Evolutionary conservation across 164 flowering plant species (phyloP).

Genomic region (Taxillus chinensis): DNA sequence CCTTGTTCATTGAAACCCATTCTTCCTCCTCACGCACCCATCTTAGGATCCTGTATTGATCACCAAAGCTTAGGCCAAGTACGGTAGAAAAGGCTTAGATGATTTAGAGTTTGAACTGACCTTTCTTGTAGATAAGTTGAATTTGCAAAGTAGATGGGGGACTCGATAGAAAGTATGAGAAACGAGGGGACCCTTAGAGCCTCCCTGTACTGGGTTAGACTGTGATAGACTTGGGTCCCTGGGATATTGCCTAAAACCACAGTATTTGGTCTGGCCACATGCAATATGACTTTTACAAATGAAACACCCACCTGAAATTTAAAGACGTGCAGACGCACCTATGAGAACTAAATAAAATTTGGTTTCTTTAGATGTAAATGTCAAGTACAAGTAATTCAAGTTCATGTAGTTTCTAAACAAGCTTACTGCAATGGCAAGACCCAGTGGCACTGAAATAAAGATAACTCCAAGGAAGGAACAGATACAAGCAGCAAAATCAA

Average conservation of each 20-base stretch:
- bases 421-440: slow-evolving; percentile 60
- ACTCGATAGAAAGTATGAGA: slow-evolving; percentile 68
- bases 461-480: slow-evolving; percentile 69
- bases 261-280: slow-evolving; percentile 85
- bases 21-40: slow-evolving; percentile 91
- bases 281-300: slow-evolving; percentile 72
- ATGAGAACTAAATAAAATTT: too few relatives aligned
- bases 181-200: slow-evolving; percentile 59
- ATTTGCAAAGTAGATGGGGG: slow-evolving; percentile 91
- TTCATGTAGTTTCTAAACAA: not conserved
- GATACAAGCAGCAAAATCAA: slow-evolving; percentile 54
- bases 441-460: slow-evolving; percentile 59
- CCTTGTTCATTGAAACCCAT: slow-evolving; percentile 41
- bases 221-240: slow-evolving; percentile 66
- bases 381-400: not conserved
- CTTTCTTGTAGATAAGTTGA: slow-evolving; percentile 87
- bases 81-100: not conserved
- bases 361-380: too few relatives aligned
- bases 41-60: slow-evolving; percentile 52
- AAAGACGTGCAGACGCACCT: not conserved
- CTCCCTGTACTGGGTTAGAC: slow-evolving; percentile 42
- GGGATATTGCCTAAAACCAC: slow-evolving; percentile 59
- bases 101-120: slow-evolving; percentile 21
- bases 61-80: not conserved
- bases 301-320: slow-evolving; percentile 78